Base-by-base conservation (phyloP, 352 stramenopile genomes). In the Pythium monospermum region DNA sequence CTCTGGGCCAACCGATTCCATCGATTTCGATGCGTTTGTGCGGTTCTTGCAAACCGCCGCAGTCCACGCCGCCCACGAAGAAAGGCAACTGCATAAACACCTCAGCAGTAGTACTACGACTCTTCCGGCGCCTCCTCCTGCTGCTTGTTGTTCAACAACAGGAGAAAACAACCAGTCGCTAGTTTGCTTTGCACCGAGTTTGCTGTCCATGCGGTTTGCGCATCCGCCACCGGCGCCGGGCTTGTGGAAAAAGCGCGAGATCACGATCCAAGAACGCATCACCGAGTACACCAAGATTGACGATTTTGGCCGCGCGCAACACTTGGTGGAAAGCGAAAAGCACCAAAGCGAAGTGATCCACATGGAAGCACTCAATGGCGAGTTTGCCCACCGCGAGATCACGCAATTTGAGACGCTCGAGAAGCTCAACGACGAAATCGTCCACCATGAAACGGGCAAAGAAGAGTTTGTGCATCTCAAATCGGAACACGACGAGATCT, bases 221-320 rank as follows among this genome's bases (percentile, higher is more conserved):
- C 53, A 60, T 12, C 66, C 64, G 11, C 78, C 76, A 6, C 71
- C 75, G 2, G 74, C 76, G 3, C 77, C 80, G 7, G 83, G 80
- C 5, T 67, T 91, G 6, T 94, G 83, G 83, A 94, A 92, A 59
- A 94, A 94, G 44, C 78, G 83, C 22, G 81, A 94, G 61, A 75
- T 90, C 27, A 91, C 83, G 26, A 90, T 94, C 53, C 83, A 94
- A 49, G 83, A 94, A 43, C 73, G 76, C n/a, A 86, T 87, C 47
- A 87, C 71, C 33, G 76, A 94, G 61, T 91, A 94, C 71, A 94
- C 80, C 35, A 94, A 91, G 68, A 94, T 94, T 48, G 83, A 92
- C 50, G 80, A 92, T 23, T 74, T 79, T 15, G 81, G 83, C 10
- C 66, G 71, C 32, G 61, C 79, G 18, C 83, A 94, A 61, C 64